Evolutionary conservation across 257 asterid genomes (phyloP).

Genomic region (Asclepias syriaca): DNA sequence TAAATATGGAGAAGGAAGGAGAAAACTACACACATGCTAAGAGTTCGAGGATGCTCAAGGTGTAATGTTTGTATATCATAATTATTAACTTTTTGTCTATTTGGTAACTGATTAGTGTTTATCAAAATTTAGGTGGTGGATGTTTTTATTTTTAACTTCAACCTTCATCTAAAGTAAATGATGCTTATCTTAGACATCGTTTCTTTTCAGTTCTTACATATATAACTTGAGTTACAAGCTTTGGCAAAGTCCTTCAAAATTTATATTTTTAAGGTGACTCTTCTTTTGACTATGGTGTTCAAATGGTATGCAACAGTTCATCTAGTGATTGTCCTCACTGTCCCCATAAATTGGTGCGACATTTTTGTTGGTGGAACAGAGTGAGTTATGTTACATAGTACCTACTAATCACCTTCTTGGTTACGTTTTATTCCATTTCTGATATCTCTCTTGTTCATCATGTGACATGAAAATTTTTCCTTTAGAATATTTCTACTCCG

Average conservation of each 20-base stretch:
- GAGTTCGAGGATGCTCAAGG: background rate
- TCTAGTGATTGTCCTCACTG: conserved; percentile 62
- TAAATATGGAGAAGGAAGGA: background rate
- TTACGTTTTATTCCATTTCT: background rate
- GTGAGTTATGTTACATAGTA: conserved; percentile 39
- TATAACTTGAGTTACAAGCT: background rate
- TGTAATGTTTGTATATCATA: background rate
- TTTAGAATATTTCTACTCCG: conserved; percentile 74
- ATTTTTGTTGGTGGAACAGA: conserved; percentile 98
- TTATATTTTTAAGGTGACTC: background rate
- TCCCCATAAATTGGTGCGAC: conserved; percentile 71
- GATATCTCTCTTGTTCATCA: background rate
- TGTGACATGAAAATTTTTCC: conserved; percentile 12
- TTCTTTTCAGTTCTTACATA: background rate
- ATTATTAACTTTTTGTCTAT: background rate
- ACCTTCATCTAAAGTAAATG: background rate
- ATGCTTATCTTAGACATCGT: background rate
- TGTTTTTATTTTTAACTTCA: background rate
- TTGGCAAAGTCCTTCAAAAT: background rate
- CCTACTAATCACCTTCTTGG: conserved; percentile 7
- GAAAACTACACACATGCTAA: background rate
- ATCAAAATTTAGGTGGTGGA: background rate
- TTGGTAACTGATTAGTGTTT: background rate
- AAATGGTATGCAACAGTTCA: conserved; percentile 39
- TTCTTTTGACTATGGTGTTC: conserved; percentile 3